These are phyloP conservation scores for Colletotrichum cereale DNA, from an alignment of 2,329 filamentous ascomycete species.

Conservation along the genomic window DNA sequence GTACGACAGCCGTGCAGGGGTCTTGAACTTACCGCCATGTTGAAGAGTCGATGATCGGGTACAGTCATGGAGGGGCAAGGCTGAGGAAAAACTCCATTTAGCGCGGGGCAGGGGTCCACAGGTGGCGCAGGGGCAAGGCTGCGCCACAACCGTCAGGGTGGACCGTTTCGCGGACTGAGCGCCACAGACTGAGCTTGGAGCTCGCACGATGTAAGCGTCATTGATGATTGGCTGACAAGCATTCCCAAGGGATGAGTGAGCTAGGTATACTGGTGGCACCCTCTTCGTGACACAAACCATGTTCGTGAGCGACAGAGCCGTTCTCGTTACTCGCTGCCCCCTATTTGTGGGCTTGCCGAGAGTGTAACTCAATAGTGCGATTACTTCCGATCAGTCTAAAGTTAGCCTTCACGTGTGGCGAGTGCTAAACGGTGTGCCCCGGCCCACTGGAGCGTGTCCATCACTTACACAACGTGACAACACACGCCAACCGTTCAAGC, in stretches of 20 bases:
- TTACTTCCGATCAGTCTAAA: not conserved
- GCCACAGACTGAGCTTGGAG: conserved; percentile 24
- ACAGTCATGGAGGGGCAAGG: conserved; percentile 44
- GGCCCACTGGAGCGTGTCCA: not conserved
- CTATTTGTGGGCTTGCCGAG: not conserved
- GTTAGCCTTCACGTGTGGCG: conserved; percentile 7
- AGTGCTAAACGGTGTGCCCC: conserved; percentile 15
- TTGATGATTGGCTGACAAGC: conserved; percentile 32
- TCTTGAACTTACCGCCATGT: conserved; percentile 37
- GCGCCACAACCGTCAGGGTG: not conserved
- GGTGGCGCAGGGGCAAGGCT: conserved; percentile 32
- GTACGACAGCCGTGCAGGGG: conserved; percentile 1
- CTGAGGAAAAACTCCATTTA: conserved; percentile 46
- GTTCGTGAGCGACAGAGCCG: not conserved
- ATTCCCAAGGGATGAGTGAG: not conserved
- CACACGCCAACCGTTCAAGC: conserved; percentile 17
- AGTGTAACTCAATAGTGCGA: not conserved
- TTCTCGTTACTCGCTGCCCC: not conserved
- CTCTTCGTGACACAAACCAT: not conserved
- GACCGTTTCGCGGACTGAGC: not conserved
- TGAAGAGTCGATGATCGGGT: conserved; percentile 34
- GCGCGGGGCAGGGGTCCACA: conserved; percentile 24
- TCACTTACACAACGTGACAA: conserved; percentile 25
- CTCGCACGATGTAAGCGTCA: conserved; percentile 34
- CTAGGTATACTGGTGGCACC: not conserved